Base-by-base conservation (phyloP, 257 asterid species). In the Eucommia ulmoides region DNA sequence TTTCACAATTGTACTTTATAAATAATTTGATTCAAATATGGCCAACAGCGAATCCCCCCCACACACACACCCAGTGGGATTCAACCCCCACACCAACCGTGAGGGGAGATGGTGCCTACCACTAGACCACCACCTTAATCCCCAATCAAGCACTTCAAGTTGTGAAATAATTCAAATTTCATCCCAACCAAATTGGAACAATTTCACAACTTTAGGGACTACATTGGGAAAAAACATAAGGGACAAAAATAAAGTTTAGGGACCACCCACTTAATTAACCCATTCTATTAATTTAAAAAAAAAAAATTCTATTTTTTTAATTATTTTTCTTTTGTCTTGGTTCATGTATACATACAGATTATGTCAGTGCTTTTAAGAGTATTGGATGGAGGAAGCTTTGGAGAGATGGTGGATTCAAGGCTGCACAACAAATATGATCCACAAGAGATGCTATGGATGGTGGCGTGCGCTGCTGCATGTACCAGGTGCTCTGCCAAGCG, bases 401-500 rank as follows among this genome's bases (percentile, higher is more conserved):
- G 74, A 33, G 93, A 70, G 46, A 17, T 88, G 75, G 93, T 84
- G 44, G 97, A 88, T 64, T 81, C 86, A 21, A 42, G 61, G 8
- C 53, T 88, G 26, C 93, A 58, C 47, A 49, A 58, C 50, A 71
- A 81, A 53, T 88, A 77, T 33, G 79, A 88, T 62, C 76, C 59
- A 2, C 74, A 76, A 1, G 84, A 81, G 65, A 88, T 88, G 97
- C 50, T 70, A 24, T 79, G 82, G 12, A 68, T 80, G 89, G 84
- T 88, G 66, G 76, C 70, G 12, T 77, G 79, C 47, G 97, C 93
- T 7, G 88, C 75, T 24, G 84, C 95, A 1, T 65, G 76, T 24
- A 67, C 75, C 42, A 66, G 92, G 61, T 95, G 84, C 51, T 88
- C 97, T 50, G 95, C 95, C 3, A 68, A 81, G 46, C 71, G 76